phyloP scores from a whole-genome alignment of 306 rosid species.

The Macrotyloma uniflorum region DNA sequence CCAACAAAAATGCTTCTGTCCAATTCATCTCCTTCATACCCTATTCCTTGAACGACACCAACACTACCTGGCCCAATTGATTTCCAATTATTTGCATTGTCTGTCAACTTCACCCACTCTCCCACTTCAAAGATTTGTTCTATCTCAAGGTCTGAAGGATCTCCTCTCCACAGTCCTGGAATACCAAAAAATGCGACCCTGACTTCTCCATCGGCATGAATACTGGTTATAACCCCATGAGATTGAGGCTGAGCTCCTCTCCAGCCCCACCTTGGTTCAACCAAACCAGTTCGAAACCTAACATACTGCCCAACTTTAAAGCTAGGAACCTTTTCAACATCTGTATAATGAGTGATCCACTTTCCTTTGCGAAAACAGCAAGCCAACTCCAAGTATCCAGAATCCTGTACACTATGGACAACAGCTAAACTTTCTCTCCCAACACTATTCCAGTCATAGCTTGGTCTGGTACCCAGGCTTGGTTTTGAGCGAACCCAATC shows the following conservation, averaged over 20 bases:
- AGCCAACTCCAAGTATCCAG: slow-evolving; percentile 90
- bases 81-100: slow-evolving; percentile 69
- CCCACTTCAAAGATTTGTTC: slow-evolving; percentile 87
- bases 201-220: slow-evolving; percentile 95
- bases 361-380: slow-evolving; percentile 97
- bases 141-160: slow-evolving; percentile 88
- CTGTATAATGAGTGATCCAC: slow-evolving; percentile 88
- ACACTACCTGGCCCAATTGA: slow-evolving; percentile 80
- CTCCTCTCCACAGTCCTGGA: slow-evolving; percentile 90
- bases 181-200: slow-evolving; percentile 80
- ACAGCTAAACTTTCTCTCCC: slow-evolving; percentile 94
- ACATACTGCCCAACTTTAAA: slow-evolving; percentile 92
- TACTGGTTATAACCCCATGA: slow-evolving; percentile 77
- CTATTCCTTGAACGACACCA: slow-evolving; percentile 92
- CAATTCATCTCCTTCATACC: slow-evolving; percentile 76
- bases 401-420: slow-evolving; percentile 94
- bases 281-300: slow-evolving; percentile 76
- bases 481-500: slow-evolving; percentile 99
- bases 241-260: slow-evolving; percentile 83
- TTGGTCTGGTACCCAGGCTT: slow-evolving; percentile 90
- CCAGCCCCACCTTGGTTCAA: slow-evolving; percentile 98
- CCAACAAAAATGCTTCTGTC: slow-evolving; percentile 76
- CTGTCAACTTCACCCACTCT: slow-evolving; percentile 91
- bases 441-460: slow-evolving; percentile 91
- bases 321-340: slow-evolving; percentile 83